phyloP scores from a whole-genome alignment of 1,139 yeast genomes.

The Tardiomyces depauwii region DNA sequence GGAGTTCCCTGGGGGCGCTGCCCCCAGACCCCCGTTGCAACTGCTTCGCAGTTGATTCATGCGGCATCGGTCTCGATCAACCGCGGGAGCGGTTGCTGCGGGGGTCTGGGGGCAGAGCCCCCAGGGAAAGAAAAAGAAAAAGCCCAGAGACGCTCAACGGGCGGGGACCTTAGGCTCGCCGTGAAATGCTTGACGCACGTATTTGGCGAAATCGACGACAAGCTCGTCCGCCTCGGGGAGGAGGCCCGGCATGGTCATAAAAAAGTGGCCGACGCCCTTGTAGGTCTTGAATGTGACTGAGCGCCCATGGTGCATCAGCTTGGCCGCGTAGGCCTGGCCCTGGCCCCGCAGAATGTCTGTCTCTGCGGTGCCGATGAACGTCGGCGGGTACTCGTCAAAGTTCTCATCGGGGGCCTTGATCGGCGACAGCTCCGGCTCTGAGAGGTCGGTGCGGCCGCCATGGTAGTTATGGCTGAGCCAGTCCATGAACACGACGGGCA shows the following conservation, averaged over 20 bases:
- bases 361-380: slow-evolving; percentile 23
- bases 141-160: too few relatives aligned
- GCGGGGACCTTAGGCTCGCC: neutral
- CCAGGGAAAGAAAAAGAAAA: too few relatives aligned
- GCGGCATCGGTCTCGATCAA: too few relatives aligned
- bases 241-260: slow-evolving; percentile 8
- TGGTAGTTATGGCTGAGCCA: neutral
- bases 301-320: slow-evolving; percentile 17
- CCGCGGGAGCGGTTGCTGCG: too few relatives aligned
- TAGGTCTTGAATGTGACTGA: slow-evolving; percentile 15
- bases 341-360: slow-evolving; percentile 25
- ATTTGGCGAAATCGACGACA: neutral
- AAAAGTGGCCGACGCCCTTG: slow-evolving; percentile 24
- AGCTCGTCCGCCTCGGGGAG: neutral
- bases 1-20: too few relatives aligned
- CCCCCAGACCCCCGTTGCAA: too few relatives aligned
- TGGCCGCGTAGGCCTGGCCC: slow-evolving; percentile 25
- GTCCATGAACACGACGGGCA: neutral
- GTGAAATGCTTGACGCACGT: neutral
- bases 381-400: slow-evolving; percentile 7
- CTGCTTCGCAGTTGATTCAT: too few relatives aligned
- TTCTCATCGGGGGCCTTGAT: neutral
- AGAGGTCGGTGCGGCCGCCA: neutral
- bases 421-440: neutral
- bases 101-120: too few relatives aligned